Evolutionary conservation across 192 early-diverging fungal species (phyloP), one percentile per base, ranked within the genome.

Genomic region (Rhizophagus clarus): DNA sequence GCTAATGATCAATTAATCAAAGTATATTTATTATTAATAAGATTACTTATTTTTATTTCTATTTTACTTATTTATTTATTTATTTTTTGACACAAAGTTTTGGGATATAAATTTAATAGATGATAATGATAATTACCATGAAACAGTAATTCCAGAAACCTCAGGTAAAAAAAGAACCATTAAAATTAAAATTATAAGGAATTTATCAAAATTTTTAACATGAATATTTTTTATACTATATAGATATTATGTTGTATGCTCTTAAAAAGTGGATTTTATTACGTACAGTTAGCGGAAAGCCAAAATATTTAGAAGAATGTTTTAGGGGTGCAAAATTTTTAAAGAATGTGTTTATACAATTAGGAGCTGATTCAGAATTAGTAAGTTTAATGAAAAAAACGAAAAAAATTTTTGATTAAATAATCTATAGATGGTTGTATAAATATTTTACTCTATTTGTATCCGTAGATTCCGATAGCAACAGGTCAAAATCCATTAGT

Each of bases 241-340:
- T 82, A 87, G 85, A 90, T 74, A 67, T 88, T 22, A 84, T 93
- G 82, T 31, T 93, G 9, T 88, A 90, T 79, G 90, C 90, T 0
- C 83, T 93, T 66, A 90, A 88, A 29, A 88, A 90, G 77, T 94
- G 93, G 93, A 84, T 94, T 34, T 85, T 83, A 10, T 87, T 93
- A 81, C 86, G 84, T 37, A 93, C 92, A 5, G 91, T 94, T 15
- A 88, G 91, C 62, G 93, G 92, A 28, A 87, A 91, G 3, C 85
- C 89, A 10, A 88, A 90, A 62, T 88, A 90, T 80, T 84, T 92
- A 81, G 89, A 91, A 61, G 93, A 95, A 79, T 95, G 93, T 77
- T 82, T 91, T 9, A 85, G 90, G 14, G 92, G 92, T 14, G 93
- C 93, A 10, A 89, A 90, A n/a, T 95, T 92, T 75, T 84, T 95